Evolutionary conservation across 139 green algal genomes (phyloP), one percentile per base, ranked within the genome.

Genomic region (Mesotaenium endlicherianum): DNA sequence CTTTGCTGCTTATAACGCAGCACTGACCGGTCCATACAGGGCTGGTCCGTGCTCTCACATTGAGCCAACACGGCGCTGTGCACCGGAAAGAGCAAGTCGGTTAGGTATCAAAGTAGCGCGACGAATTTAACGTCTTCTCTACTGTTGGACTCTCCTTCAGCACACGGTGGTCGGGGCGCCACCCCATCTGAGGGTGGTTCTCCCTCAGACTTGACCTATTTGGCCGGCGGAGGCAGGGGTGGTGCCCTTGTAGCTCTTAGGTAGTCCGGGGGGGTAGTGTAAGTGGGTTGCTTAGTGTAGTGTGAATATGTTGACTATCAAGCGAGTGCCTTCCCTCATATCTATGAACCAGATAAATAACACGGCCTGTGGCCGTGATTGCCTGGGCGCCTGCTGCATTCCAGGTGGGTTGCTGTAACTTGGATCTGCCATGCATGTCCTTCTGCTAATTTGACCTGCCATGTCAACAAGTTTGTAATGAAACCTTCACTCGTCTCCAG

Each of bases 321-420:
- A 41, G 77, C 30, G 70, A 11, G 77, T 84, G 17, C 77, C 77
- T 11, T 80, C 77, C 5, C 30, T 84, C 36, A 26, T 84, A 34
- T 84, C 77, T 2, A n/a, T 84, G 11, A 77, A 78, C 69, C 77
- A 84, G 77, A 58, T 53, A 14, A 58, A 79, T 11, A n/a, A 74
- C 31, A 16, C 59, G 20, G 77, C 11, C 6, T 87, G 81, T 34
- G 81, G 81, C 42, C 75, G 74, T 11, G 45, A 74, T 41, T 87
- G 81, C 76, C 81, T 87, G 11, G 53, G 39, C 4, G 34, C 60
- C 31, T 87, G 81, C 70, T 87, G 81, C 47, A 36, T 78, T 39
- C 38, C 20, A 5, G 70, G 70, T 78, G 70, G 42, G 70, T 16
- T 16, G 64, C 50, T 64, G 20, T 64, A 26, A 20, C 20, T 64